Conservation (phyloP, 345 rosid genomes). For the Camelina neglecta region DNA sequence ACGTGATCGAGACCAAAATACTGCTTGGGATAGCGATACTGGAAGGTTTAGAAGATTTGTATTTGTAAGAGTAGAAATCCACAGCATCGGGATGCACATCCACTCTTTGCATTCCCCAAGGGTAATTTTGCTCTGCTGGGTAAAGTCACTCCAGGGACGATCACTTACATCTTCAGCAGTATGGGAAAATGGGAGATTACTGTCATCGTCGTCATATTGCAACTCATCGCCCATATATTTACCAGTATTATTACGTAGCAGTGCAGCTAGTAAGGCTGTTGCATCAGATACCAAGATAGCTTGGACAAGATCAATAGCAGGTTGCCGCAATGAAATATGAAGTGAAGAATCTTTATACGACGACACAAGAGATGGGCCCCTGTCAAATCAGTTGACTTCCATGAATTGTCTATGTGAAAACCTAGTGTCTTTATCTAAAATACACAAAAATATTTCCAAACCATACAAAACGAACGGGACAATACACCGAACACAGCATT, state of each 20-base stretch:
- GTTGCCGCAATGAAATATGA: conserved; percentile 84
- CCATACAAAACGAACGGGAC: neutral
- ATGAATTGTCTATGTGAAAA: conserved; percentile 23
- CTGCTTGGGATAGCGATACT: conserved; percentile 78
- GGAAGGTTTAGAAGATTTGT: conserved; percentile 68
- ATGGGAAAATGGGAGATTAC: conserved; percentile 46
- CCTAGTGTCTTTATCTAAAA: conserved; percentile 8
- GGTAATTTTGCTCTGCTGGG: conserved; percentile 62
- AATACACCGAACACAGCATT: conserved; percentile 17
- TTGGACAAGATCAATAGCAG: conserved; percentile 92
- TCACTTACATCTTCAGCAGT: conserved; percentile 54
- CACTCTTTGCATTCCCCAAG: conserved; percentile 68
- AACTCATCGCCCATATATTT: conserved; percentile 43
- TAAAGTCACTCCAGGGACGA: conserved; percentile 73
- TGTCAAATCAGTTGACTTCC: conserved; percentile 49
- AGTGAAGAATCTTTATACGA: conserved; percentile 87
- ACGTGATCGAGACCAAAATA: conserved; percentile 91
- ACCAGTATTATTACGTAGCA: conserved; percentile 49
- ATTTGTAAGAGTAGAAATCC: conserved; percentile 83
- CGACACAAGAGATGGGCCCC: conserved; percentile 94
- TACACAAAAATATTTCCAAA: neutral
- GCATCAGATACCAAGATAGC: conserved; percentile 89
- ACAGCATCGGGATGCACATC: conserved; percentile 95
- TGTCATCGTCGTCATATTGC: conserved; percentile 55
- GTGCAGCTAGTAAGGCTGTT: conserved; percentile 63